Conservation (phyloP, 148 eudicot genomes). For the Vaccinium vitisidaea region DNA sequence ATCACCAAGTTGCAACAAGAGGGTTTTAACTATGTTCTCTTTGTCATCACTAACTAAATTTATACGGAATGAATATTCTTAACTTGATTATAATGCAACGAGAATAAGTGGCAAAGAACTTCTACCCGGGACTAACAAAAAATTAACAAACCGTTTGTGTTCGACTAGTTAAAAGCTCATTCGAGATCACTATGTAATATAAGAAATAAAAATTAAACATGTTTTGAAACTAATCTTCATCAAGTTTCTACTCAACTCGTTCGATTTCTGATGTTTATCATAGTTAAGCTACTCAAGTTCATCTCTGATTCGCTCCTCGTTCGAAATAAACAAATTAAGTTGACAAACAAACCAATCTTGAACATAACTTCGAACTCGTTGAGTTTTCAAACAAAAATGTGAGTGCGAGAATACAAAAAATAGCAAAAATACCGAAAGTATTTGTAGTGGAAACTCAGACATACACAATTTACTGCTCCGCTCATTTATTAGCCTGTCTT, state of each 20-base stretch:
- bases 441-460: background rate
- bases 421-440: too few relatives aligned
- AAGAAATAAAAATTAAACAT: background rate
- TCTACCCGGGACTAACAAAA: background rate
- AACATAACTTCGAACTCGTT: background rate
- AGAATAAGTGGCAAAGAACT: background rate
- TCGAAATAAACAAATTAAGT: background rate
- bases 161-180: background rate
- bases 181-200: background rate
- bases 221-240: background rate
- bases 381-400: background rate
- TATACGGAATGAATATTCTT: background rate
- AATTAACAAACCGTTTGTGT: background rate
- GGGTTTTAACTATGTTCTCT: too few relatives aligned
- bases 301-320: background rate
- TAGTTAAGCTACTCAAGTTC: background rate
- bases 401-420: too few relatives aligned
- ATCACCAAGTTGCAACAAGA: too few relatives aligned
- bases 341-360: background rate
- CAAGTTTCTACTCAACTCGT: background rate
- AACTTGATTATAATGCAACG: background rate
- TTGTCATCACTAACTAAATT: too few relatives aligned
- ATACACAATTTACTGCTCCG: background rate
- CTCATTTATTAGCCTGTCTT: background rate
- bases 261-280: background rate